Base-by-base conservation (phyloP, 1,284 basidiomycete species). In the Trametes versicolor region DNA sequence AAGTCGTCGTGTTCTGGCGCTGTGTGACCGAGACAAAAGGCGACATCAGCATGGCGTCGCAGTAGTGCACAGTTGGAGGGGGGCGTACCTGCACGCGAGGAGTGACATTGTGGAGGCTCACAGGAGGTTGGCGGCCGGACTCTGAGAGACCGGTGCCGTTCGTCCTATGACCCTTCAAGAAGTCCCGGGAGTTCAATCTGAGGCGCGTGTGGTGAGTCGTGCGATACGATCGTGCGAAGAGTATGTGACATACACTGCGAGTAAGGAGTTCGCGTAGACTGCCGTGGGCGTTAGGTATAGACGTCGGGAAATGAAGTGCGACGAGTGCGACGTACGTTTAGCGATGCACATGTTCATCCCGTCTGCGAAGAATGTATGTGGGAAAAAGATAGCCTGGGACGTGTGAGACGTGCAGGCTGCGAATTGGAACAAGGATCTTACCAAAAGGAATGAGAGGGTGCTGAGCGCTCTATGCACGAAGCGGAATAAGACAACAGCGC, bases 211-310 rank as follows among this genome's bases (percentile, higher is more conserved):
- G 27, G 8, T 27, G 17, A 29, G 21, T 19, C 34, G 10, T 9
- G 21, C 8, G 4, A 12, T 15, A 10, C 6, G 6, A 21, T 1
- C 3, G 8, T 7, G n/a, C 3, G 36, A 2, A 4, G 48, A 29
- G 13, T 13, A 49, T 27, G 10, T n/a, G 13, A 58, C 56, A 17
- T 52, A 63, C 62, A 63, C 56, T 10, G 62, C 62, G 25, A 63
- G 56, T 2, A 63, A 56, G 2, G 62, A 63, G 51, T 63, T 63
- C 29, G 62, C 57, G 27, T 63, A 63, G 56, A 63, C 62, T 63
- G 56, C 6, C 13, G 25, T 17, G n/a, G 7, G 1, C 43, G 34
- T 37, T 32, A 21, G n/a, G 1, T 8, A 7, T 4, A 10, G 1
- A 32, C n/a, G 2, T 1, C n/a, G 19, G 4, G 50, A 7, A 4